Percentiles rank a stretch among this genome's conserved stretches.
Conservation (phyloP, 2,329 filamentous ascomycete species). For the Colletotrichum echinochloae region DNA sequence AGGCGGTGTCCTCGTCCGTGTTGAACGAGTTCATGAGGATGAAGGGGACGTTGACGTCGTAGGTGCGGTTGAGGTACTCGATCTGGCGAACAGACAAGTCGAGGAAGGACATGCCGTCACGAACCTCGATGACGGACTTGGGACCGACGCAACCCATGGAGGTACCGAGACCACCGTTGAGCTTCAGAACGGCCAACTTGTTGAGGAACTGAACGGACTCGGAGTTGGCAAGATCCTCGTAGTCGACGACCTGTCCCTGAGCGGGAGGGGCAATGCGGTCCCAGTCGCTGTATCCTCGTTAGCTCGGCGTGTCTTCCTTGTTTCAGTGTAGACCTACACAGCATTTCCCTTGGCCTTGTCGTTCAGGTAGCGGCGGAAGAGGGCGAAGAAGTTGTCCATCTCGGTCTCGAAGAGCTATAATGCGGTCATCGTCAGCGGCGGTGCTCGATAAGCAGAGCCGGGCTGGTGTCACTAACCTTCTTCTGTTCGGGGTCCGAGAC, state of each 20-base stretch:
- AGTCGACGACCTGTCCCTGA: constrained; percentile 93
- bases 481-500: constrained; percentile 84
- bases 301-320: constrained; percentile 20
- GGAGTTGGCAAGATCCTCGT: constrained; percentile 88
- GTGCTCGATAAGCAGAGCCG: neutral
- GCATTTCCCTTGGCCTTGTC: constrained; percentile 98
- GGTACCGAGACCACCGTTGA: constrained; percentile 98
- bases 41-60: constrained; percentile 96
- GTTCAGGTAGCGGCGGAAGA: constrained; percentile 98
- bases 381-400: constrained; percentile 99
- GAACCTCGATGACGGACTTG: constrained; percentile 99
- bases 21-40: constrained; percentile 99
- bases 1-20: constrained; percentile 96
- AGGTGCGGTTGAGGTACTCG: constrained; percentile 98
- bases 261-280: constrained; percentile 95
- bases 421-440: constrained; percentile 36
- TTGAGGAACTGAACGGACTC: constrained; percentile 94
- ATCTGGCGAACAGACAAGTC: constrained; percentile 99
- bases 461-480: constrained; percentile 72
- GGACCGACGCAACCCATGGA: constrained; percentile 99
- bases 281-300: constrained; percentile 77
- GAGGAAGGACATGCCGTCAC: constrained; percentile 99
- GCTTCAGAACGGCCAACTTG: constrained; percentile 98
- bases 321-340: constrained; percentile 66
- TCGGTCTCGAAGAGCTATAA: constrained; percentile 92